Conservation (phyloP, 495 filamentous ascomycete genomes). For the Xylaria cubensis region DNA sequence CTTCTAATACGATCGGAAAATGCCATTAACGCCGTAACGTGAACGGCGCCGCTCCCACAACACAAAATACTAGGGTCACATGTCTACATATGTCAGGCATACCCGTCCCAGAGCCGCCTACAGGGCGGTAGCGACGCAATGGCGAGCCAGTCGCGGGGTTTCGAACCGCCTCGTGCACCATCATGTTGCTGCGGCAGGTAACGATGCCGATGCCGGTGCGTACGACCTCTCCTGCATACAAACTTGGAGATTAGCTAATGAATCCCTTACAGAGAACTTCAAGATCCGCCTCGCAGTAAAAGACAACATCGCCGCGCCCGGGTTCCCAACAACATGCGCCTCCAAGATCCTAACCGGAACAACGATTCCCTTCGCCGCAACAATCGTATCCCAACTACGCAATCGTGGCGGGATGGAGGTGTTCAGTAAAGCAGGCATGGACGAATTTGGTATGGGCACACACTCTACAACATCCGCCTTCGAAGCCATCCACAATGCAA, state of each 20-base stretch:
- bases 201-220: background rate
- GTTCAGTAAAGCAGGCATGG: conserved; percentile 86
- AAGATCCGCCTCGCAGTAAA: conserved; percentile 70
- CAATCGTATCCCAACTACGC: conserved; percentile 72
- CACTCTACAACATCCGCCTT: conserved; percentile 79
- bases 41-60: conserved; percentile 19
- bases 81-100: conserved; percentile 43
- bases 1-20: background rate
- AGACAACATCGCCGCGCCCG: conserved; percentile 78
- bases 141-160: conserved; percentile 15
- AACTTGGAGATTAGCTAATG: background rate
- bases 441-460: conserved; percentile 99
- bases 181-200: background rate
- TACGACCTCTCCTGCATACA: background rate
- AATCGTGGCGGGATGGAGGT: conserved; percentile 67
- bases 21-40: background rate
- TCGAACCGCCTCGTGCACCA: conserved; percentile 23
- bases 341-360: conserved; percentile 76
- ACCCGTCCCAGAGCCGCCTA: conserved; percentile 36
- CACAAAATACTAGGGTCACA: conserved; percentile 34
- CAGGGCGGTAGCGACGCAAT: conserved; percentile 36
- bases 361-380: conserved; percentile 81
- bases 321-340: conserved; percentile 78
- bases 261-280: background rate
- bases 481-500: conserved; percentile 66